These are phyloP conservation scores for Cladophialophora immunda DNA, from an alignment of 2,329 filamentous ascomycete genomes.

Conservation along the genomic window DNA sequence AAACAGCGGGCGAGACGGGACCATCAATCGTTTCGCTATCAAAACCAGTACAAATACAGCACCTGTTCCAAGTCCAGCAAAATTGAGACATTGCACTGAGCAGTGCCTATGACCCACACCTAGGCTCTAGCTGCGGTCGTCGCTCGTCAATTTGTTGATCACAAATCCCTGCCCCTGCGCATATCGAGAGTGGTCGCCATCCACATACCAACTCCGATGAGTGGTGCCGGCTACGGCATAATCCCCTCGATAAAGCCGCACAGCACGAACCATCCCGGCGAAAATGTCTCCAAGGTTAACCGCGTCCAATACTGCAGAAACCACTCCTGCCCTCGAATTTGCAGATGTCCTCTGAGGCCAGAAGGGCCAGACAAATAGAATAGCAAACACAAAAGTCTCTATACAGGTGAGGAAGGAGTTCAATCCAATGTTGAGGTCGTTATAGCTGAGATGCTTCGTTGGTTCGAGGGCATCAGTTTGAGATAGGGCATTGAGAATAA, in stretches of 20 bases:
- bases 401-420: conserved; percentile 2
- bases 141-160: neutral
- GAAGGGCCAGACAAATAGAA: neutral
- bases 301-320: neutral
- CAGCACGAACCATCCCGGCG: neutral
- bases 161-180: neutral
- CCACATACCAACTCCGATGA: neutral
- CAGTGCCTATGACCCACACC: neutral
- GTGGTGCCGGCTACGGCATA: neutral
- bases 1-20: neutral
- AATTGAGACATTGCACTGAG: neutral
- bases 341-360: neutral
- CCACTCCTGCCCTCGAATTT: neutral
- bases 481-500: neutral
- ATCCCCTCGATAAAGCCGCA: neutral
- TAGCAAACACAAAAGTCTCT: neutral
- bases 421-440: neutral
- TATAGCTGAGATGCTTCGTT: neutral
- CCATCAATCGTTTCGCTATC: neutral
- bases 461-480: neutral
- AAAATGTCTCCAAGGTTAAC: neutral
- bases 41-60: neutral
- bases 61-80: neutral
- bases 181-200: neutral
- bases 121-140: neutral